These are phyloP conservation scores for Talaromyces albobiverticillius DNA, from an alignment of 2,329 filamentous ascomycete species.

Conservation along the genomic window DNA sequence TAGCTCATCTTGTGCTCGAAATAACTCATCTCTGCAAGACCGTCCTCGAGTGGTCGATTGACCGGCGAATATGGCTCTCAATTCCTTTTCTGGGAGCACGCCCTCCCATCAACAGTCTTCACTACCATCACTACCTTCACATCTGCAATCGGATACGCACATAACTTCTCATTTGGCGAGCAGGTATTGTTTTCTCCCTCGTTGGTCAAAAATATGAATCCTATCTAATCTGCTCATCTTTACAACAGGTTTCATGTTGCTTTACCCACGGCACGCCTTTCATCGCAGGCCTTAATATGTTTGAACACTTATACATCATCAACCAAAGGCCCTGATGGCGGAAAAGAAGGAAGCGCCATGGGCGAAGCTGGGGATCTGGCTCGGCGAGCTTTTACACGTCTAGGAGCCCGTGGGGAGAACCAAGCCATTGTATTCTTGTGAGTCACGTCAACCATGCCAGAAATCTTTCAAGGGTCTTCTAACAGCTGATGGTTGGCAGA, in stretches of 20 bases:
- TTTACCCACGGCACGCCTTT: constrained; percentile 81
- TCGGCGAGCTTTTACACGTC: constrained; percentile 75
- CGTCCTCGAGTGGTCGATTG: not conserved
- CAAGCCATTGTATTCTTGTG: constrained; percentile 92
- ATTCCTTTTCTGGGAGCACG: constrained; percentile 40
- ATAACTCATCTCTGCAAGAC: not conserved
- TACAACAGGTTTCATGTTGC: constrained; percentile 84
- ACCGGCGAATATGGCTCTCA: constrained; percentile 37
- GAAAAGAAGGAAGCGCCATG: constrained; percentile 86
- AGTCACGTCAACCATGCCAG: constrained; percentile 38
- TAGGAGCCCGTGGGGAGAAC: constrained; percentile 87
- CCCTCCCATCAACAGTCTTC: constrained; percentile 74
- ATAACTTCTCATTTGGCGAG: constrained; percentile 51
- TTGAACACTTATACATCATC: constrained; percentile 94
- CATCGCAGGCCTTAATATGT: constrained; percentile 85
- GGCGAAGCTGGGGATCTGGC: constrained; percentile 91
- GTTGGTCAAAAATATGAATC: constrained; percentile 7
- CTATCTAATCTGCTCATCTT: constrained; percentile 54
- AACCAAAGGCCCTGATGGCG: constrained; percentile 82
- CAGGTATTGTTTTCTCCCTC: constrained; percentile 31
- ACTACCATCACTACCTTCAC: constrained; percentile 80
- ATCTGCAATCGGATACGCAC: constrained; percentile 52
- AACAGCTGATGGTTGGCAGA: constrained; percentile 49
- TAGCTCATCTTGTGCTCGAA: not conserved
- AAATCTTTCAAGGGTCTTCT: constrained; percentile 14